Evolutionary conservation across 2,329 filamentous ascomycete species (phyloP).

Genomic region (Exophiala mesophila): DNA sequence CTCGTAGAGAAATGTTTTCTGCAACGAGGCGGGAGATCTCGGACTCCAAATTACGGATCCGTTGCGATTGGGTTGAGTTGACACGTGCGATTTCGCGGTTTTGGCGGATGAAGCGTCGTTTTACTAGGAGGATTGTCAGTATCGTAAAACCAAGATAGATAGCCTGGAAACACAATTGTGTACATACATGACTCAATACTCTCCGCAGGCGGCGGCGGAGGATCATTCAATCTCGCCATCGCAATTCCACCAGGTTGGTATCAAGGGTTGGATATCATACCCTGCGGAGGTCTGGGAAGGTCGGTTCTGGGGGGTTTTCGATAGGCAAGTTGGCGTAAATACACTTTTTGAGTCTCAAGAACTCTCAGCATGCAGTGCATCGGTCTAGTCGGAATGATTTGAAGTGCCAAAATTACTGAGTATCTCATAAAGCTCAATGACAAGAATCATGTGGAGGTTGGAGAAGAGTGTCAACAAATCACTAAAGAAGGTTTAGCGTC

Average conservation of each 20-base stretch:
- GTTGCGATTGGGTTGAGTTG: constrained; percentile 60
- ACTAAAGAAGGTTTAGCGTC: not conserved
- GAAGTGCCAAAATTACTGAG: too few species aligned
- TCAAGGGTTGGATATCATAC: too few species aligned
- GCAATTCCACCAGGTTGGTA: too few species aligned
- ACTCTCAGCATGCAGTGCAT: too few species aligned
- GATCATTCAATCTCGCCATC: constrained; percentile 49
- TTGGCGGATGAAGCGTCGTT: constrained; percentile 60
- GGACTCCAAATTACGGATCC: constrained; percentile 59
- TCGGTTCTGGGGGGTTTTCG: too few species aligned
- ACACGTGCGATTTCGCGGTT: constrained; percentile 62
- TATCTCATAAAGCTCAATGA: too few species aligned
- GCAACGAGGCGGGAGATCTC: constrained; percentile 56
- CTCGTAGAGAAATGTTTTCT: constrained; percentile 56
- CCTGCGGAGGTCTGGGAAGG: too few species aligned
- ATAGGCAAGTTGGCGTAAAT: too few species aligned
- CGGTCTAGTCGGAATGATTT: too few species aligned
- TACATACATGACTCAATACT: constrained; percentile 46
- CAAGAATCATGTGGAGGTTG: too few species aligned
- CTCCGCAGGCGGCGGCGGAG: constrained; percentile 37
- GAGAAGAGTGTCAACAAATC: not conserved
- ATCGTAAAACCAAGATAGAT: too few species aligned
- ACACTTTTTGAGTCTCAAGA: too few species aligned
- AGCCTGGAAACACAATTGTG: not conserved
- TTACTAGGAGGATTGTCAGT: constrained; percentile 48